Percentiles rank a stretch among this genome's conserved stretches.
These are phyloP conservation scores for Auxenochlorella pyrenoidosa DNA, from an alignment of 139 green algal species.

Conservation along the genomic window DNA sequence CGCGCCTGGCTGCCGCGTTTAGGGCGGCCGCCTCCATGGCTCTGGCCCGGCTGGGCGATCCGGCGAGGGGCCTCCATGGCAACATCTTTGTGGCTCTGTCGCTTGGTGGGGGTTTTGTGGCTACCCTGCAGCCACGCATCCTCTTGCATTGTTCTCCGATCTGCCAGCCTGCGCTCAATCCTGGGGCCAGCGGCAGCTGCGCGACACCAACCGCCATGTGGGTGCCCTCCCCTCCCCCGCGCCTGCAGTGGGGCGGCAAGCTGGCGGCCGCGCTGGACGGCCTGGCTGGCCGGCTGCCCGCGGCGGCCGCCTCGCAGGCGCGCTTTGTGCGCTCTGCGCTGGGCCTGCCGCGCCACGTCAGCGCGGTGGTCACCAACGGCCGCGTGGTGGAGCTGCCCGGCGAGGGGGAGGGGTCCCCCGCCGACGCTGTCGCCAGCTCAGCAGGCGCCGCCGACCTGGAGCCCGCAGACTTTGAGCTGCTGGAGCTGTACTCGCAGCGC, in stretches of 20 bases:
- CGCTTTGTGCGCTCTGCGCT: slow-evolving; percentile 39
- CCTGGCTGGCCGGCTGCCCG: neutral
- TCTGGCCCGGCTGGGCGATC: too few relatives aligned
- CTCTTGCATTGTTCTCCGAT: neutral
- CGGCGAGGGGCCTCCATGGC: too few relatives aligned
- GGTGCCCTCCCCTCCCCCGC: neutral
- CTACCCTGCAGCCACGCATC: neutral
- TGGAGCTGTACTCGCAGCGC: slow-evolving; percentile 52
- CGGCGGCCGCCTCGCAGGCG: neutral
- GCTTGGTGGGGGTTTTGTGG: neutral
- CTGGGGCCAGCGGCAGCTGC: neutral
- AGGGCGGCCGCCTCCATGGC: too few relatives aligned
- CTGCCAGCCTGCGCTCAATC: neutral
- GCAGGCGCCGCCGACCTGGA: slow-evolving; percentile 28
- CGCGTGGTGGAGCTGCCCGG: slow-evolving; percentile 43
- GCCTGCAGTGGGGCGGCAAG: neutral
- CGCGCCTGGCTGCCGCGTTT: too few relatives aligned
- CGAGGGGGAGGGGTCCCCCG: neutral
- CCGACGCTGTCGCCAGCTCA: neutral
- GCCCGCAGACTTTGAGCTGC: slow-evolving; percentile 79
- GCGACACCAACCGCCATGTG: neutral
- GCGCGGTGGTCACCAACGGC: slow-evolving; percentile 78
- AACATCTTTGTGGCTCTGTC: neutral
- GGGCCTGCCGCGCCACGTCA: slow-evolving; percentile 48
- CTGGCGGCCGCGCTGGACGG: neutral